phyloP scores from a whole-genome alignment of 2,329 filamentous ascomycete genomes.

The Penicillium rolfsii region DNA sequence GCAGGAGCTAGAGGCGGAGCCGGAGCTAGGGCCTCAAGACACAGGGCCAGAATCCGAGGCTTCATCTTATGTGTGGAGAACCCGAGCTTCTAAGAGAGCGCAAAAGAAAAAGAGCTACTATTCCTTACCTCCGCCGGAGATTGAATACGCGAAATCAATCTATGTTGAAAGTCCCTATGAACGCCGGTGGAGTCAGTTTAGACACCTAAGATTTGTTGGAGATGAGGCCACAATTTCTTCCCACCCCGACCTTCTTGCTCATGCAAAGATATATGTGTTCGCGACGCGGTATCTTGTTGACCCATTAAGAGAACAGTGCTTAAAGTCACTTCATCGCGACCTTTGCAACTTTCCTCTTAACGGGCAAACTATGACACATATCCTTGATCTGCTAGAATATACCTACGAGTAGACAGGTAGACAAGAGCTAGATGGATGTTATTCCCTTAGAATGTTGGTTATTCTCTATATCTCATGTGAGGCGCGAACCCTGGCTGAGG shows the following conservation, averaged over 20 bases:
- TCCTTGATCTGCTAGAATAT: constrained; percentile 7
- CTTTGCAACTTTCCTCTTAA: constrained; percentile 2
- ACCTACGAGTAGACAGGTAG: constrained; percentile 1
- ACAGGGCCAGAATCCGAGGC: no score
- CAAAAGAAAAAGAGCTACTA: background rate
- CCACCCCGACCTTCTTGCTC: background rate
- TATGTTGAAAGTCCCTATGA: background rate
- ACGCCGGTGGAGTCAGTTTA: background rate
- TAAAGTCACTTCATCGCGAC: constrained; percentile 1
- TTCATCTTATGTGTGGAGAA: background rate
- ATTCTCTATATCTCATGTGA: constrained; percentile 1
- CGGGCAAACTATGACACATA: background rate
- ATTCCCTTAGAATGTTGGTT: constrained; percentile 1
- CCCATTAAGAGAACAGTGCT: background rate
- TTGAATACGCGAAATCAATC: constrained; percentile 2
- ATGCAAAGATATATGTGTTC: background rate
- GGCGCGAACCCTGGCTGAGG: constrained; percentile 1
- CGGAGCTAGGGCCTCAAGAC: no score
- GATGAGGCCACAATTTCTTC: background rate
- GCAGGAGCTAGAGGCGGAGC: no score
- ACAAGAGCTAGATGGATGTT: background rate
- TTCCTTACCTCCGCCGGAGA: background rate
- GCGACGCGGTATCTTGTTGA: background rate
- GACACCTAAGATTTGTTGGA: background rate
- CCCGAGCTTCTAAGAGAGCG: background rate